A percentile compares a stretch with the other conserved stretches of the same genome.
phyloP scores from a whole-genome alignment of 768 basidiomycete species.

The Trichaptum fuscoviolaceum region DNA sequence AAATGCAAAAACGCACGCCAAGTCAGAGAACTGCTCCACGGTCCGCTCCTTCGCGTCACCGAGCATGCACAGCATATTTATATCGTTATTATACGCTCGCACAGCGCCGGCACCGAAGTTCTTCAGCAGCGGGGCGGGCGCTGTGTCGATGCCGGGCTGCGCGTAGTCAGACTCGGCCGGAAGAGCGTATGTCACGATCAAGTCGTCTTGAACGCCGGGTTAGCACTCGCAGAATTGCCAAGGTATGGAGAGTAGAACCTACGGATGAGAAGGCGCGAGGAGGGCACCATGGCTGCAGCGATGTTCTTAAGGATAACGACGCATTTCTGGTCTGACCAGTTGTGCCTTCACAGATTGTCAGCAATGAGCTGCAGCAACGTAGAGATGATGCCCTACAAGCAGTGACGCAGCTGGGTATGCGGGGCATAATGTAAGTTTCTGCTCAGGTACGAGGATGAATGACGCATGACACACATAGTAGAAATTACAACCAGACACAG shows the following conservation, averaged over 20 bases:
- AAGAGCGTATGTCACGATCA: constrained; percentile 28
- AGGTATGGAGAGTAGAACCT: constrained; percentile 17
- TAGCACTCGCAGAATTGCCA: not conserved
- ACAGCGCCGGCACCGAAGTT: constrained; percentile 41
- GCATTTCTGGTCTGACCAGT: constrained; percentile 36
- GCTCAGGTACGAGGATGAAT: no score
- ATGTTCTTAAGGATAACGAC: constrained; percentile 32
- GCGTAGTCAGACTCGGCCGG: constrained; percentile 5
- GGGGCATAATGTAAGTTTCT: no score
- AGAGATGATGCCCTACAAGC: constrained; percentile 24
- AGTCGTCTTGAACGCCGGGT: constrained; percentile 26
- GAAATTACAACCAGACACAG: constrained; percentile 31
- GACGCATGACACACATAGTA: constrained; percentile 36
- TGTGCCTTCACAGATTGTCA: constrained; percentile 25
- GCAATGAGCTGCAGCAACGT: not conserved
- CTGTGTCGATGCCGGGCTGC: not conserved
- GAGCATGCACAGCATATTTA: constrained; percentile 39
- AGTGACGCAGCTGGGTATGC: constrained; percentile 26
- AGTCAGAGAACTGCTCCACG: constrained; percentile 31
- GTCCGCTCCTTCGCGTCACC: constrained; percentile 38
- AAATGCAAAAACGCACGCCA: constrained; percentile 21
- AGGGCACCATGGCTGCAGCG: constrained; percentile 28
- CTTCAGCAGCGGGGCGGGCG: constrained; percentile 41
- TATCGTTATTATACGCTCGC: constrained; percentile 37
- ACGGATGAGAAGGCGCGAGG: constrained; percentile 34